phyloP scores from a whole-genome alignment of 176 grass and related monocot species.

The Avena atlantica region DNA sequence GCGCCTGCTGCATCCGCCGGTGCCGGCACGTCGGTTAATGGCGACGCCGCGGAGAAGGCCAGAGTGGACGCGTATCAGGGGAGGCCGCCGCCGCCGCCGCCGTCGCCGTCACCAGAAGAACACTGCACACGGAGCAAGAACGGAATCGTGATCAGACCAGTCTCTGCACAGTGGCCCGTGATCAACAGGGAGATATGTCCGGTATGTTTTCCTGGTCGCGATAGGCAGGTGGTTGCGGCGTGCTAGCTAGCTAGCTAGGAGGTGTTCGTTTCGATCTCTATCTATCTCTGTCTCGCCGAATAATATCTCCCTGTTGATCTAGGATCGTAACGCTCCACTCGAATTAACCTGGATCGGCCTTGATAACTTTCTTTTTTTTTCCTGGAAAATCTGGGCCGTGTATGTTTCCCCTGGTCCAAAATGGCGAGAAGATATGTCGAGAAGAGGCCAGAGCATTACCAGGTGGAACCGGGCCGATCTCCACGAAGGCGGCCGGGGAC shows the following conservation, averaged over 20 bases:
- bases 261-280: neutral
- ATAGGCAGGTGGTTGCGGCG: neutral
- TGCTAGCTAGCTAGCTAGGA: too few relatives aligned
- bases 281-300: neutral
- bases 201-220: neutral
- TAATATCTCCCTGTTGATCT: neutral
- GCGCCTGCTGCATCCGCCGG: conserved; percentile 47
- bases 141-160: neutral
- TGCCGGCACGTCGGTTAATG: conserved; percentile 61
- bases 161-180: neutral
- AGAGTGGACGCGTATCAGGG: conserved; percentile 50
- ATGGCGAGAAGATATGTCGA: neutral
- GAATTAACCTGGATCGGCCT: neutral
- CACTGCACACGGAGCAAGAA: conserved; percentile 17
- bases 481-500: neutral
- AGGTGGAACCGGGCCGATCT: neutral
- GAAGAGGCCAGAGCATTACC: conserved; percentile 17
- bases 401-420: neutral
- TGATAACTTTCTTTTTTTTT: neutral
- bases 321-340: neutral
- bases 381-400: neutral
- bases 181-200: neutral
- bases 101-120: neutral
- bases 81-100: conserved; percentile 37
- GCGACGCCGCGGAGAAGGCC: conserved; percentile 55